These are phyloP conservation scores for Tausonia pullulans DNA, from an alignment of 1,284 basidiomycete species.

Conservation along the genomic window DNA sequence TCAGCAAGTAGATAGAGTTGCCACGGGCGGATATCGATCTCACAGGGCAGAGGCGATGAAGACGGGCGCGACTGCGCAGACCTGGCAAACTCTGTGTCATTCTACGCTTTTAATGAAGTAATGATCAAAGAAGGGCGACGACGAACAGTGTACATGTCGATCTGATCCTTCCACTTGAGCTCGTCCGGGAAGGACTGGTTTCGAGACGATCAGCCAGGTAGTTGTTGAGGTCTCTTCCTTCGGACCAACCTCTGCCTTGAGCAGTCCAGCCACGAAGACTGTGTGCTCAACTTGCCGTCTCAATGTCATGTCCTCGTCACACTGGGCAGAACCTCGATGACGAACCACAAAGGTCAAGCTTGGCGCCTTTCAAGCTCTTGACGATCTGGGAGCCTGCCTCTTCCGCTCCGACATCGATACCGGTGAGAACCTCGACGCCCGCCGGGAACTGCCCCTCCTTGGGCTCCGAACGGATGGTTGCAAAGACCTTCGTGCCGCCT, in stretches of 20 bases:
- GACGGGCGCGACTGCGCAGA: conserved; percentile 35
- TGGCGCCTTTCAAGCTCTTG: conserved; percentile 28
- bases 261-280: conserved; percentile 37
- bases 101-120: too few relatives aligned
- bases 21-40: conserved; percentile 17
- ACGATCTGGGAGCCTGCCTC: conserved; percentile 34
- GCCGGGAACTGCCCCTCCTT: conserved; percentile 25
- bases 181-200: conserved; percentile 20
- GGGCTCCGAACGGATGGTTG: conserved; percentile 33
- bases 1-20: not conserved
- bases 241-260: conserved; percentile 36
- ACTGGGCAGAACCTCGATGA: not conserved
- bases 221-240: not conserved
- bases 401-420: conserved; percentile 34
- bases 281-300: conserved; percentile 18
- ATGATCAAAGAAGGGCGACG: not conserved
- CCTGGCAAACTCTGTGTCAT: conserved; percentile 12
- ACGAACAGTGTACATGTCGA: conserved; percentile 38
- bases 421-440: conserved; percentile 32
- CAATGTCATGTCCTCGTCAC: not conserved
- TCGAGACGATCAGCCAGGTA: not conserved
- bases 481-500: conserved; percentile 29
- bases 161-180: conserved; percentile 35
- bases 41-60: conserved; percentile 33
- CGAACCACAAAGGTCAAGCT: conserved; percentile 27